phyloP scores from a whole-genome alignment of 1,139 yeast genomes.

The Chernovozyma sophiae-reginae region DNA sequence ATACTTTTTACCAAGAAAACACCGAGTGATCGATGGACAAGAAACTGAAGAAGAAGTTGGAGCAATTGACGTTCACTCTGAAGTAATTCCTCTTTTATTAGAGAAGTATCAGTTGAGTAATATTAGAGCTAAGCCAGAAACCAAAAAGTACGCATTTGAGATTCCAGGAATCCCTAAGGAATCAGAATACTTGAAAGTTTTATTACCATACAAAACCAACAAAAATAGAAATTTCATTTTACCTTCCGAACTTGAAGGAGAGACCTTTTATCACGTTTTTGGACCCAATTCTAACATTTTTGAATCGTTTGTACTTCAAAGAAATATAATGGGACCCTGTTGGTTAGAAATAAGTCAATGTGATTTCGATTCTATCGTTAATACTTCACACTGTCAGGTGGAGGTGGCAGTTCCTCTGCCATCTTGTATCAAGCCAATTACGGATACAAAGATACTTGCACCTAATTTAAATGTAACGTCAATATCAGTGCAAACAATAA shows the following conservation, averaged over 20 bases:
- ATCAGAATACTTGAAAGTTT: constrained; percentile 74
- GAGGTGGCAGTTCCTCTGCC: constrained; percentile 64
- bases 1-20: constrained; percentile 68
- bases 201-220: constrained; percentile 67
- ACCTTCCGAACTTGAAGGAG: constrained; percentile 68
- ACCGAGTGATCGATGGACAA: constrained; percentile 33
- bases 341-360: constrained; percentile 77
- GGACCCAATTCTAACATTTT: constrained; percentile 74
- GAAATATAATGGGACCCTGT: constrained; percentile 95
- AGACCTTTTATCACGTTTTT: constrained; percentile 73
- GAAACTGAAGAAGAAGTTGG: constrained; percentile 39
- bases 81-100: constrained; percentile 62
- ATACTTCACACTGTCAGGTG: constrained; percentile 77
- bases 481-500: constrained; percentile 72
- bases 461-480: constrained; percentile 63
- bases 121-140: constrained; percentile 67
- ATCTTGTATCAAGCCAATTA: constrained; percentile 42
- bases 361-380: constrained; percentile 55
- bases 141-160: constrained; percentile 86
- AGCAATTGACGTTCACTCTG: constrained; percentile 71
- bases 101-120: constrained; percentile 58
- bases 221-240: constrained; percentile 43
- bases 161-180: constrained; percentile 74
- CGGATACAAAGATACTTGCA: constrained; percentile 50
- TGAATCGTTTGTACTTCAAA: constrained; percentile 80